These are phyloP conservation scores for Pedinophyceae sp. DNA, from an alignment of 139 green algal genomes.

Conservation along the genomic window DNA sequence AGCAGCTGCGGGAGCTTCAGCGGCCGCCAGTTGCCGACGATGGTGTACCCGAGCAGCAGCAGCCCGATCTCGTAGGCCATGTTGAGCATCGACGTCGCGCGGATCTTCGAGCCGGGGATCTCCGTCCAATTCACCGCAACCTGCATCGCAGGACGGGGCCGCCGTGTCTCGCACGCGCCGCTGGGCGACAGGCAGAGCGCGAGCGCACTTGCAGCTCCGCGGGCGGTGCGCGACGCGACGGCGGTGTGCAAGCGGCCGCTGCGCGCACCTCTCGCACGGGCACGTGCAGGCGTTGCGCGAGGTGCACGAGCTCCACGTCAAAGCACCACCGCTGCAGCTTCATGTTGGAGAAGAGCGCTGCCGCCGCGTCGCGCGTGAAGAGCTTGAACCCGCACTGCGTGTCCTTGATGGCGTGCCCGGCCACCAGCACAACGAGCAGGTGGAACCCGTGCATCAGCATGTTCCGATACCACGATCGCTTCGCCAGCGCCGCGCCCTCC, in stretches of 20 bases:
- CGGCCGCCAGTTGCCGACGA: too few relatives aligned
- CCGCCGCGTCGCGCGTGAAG: slow-evolving; percentile 62
- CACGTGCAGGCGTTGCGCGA: slow-evolving; percentile 55
- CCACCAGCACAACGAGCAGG: slow-evolving; percentile 59
- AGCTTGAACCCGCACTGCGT: slow-evolving; percentile 97
- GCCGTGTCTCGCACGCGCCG: too few relatives aligned
- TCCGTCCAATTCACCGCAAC: slow-evolving; percentile 76
- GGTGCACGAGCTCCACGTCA: slow-evolving; percentile 86
- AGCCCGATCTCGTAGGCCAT: slow-evolving; percentile 76
- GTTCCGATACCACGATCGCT: slow-evolving; percentile 51
- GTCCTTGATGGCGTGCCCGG: slow-evolving; percentile 48
- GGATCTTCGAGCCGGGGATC: slow-evolving; percentile 87
- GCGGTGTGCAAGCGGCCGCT: too few relatives aligned
- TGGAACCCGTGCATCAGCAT: slow-evolving; percentile 85
- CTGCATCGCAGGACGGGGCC: slow-evolving; percentile 25
- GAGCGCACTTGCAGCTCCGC: too few relatives aligned
- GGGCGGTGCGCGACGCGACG: too few relatives aligned
- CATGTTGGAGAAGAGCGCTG: slow-evolving; percentile 65
- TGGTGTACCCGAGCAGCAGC: slow-evolving; percentile 34
- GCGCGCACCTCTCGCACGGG: slow-evolving; percentile 33
- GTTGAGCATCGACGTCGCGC: slow-evolving; percentile 61
- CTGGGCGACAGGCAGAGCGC: too few relatives aligned
- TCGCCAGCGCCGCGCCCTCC: slow-evolving; percentile 31
- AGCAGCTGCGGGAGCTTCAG: too few relatives aligned
- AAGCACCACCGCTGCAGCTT: slow-evolving; percentile 92